A percentile compares a stretch with the other conserved stretches of the same genome.
These are phyloP conservation scores for Sideroxylon spinosum DNA, from an alignment of 179 eudicot species.

Conservation along the genomic window DNA sequence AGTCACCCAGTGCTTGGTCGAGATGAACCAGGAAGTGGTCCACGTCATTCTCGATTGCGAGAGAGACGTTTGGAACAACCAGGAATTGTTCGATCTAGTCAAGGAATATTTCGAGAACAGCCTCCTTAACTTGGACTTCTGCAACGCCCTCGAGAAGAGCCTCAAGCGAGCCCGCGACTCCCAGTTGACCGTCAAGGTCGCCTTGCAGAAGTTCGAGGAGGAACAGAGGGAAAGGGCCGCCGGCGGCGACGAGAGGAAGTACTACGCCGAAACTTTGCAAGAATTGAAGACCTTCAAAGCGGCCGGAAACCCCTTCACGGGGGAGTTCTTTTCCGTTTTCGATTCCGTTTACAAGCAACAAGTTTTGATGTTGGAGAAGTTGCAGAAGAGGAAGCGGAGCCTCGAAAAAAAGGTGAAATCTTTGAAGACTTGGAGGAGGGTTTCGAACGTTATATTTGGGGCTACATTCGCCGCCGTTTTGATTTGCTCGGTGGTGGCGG, in stretches of 20 bases:
- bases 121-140: conserved; percentile 17
- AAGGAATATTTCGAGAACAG: conserved; percentile 26
- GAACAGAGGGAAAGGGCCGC: not conserved
- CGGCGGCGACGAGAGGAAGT: not conserved
- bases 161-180: conserved; percentile 22
- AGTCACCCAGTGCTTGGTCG: conserved; percentile 23
- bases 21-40: conserved; percentile 30
- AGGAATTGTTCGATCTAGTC: conserved; percentile 27
- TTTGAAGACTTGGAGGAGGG: conserved; percentile 18
- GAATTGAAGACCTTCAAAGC: conserved; percentile 24
- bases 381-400: conserved; percentile 21
- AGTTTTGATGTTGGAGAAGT: conserved; percentile 19
- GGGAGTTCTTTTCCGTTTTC: conserved; percentile 22
- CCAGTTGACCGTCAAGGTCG: conserved; percentile 21
- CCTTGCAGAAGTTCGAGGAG: conserved; percentile 23
- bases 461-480: conserved; percentile 24
- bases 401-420: conserved; percentile 25
- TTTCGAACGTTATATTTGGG: conserved; percentile 25
- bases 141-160: conserved; percentile 20
- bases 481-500: conserved; percentile 37
- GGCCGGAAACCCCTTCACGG: conserved; percentile 25
- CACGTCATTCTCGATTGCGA: conserved; percentile 24
- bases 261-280: conserved; percentile 17
- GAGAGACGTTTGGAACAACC: conserved; percentile 27
- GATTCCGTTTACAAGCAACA: conserved; percentile 19